These are phyloP conservation scores for Boechera divaricarpa DNA, from an alignment of 345 rosid species.

Conservation along the genomic window DNA sequence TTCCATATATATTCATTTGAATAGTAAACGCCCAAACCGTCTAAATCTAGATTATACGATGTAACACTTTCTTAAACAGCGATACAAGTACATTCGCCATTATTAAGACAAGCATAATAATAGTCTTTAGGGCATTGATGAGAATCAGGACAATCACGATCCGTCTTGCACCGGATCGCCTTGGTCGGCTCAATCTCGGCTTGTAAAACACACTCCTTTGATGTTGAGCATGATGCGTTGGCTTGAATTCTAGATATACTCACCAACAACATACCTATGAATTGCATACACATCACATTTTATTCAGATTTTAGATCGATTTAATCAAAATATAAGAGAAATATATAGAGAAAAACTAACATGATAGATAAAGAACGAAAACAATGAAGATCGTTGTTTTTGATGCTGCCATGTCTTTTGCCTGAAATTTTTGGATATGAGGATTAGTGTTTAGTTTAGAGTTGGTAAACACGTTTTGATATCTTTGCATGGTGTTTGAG, in stretches of 20 bases:
- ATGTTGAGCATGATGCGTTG: not conserved
- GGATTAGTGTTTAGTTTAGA: constrained; percentile 15
- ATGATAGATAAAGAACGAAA: not conserved
- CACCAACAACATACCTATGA: constrained; percentile 20
- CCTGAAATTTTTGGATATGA: not conserved
- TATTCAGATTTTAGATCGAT: not conserved
- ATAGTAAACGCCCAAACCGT: too few species aligned
- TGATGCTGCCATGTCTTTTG: constrained; percentile 7
- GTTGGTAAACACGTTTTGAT: constrained; percentile 4
- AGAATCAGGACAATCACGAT: constrained; percentile 27
- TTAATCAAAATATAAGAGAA: not conserved
- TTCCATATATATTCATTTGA: too few species aligned
- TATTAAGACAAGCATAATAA: constrained; percentile 22
- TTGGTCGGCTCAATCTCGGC: not conserved
- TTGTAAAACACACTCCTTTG: not conserved
- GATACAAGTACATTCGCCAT: constrained; percentile 30
- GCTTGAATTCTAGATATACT: not conserved
- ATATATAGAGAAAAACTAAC: not conserved
- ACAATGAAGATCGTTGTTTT: not conserved
- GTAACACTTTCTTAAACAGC: not conserved
- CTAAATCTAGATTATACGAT: too few species aligned
- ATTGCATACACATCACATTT: not conserved
- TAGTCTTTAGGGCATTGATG: constrained; percentile 18
- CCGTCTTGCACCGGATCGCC: not conserved
- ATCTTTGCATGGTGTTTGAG: not conserved